These are phyloP conservation scores for Sugiyamaella japonica DNA, from an alignment of 1,139 yeast species.

Conservation along the genomic window DNA sequence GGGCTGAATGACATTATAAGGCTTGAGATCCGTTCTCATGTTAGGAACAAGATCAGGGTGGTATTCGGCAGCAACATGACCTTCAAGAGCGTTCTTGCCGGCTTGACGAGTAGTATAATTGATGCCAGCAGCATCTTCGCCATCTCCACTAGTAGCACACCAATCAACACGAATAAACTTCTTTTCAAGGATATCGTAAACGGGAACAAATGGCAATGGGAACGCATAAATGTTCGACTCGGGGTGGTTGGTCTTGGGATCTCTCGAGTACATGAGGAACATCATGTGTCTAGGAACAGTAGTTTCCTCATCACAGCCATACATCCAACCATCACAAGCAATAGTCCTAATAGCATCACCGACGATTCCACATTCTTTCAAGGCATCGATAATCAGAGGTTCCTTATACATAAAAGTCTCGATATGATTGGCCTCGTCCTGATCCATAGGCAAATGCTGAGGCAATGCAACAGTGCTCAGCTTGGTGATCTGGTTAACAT, in stretches of 20 bases:
- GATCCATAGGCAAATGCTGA: conserved; percentile 71
- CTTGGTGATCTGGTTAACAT: conserved; percentile 57
- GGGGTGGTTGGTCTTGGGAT: conserved; percentile 63
- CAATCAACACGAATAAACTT: conserved; percentile 75
- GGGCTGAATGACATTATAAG: conserved; percentile 75
- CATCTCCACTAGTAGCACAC: conserved; percentile 65
- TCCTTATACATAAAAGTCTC: conserved; percentile 68
- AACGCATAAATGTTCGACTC: conserved; percentile 85
- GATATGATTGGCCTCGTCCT: conserved; percentile 61
- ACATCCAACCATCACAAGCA: conserved; percentile 91
- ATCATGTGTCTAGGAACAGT: conserved; percentile 68
- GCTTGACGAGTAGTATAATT: conserved; percentile 51
- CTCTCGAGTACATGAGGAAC: conserved; percentile 64
- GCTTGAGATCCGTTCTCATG: conserved; percentile 58
- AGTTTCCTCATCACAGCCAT: conserved; percentile 88
- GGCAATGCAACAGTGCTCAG: conserved; percentile 60
- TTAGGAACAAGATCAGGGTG: conserved; percentile 49
- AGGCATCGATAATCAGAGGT: conserved; percentile 62
- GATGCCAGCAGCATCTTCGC: conserved; percentile 41
- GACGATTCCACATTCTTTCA: conserved; percentile 59
- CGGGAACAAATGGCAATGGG: conserved; percentile 84
- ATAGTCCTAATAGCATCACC: conserved; percentile 45
- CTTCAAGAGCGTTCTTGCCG: conserved; percentile 62
- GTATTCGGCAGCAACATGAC: conserved; percentile 59
- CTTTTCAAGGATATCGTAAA: conserved; percentile 64